Evolutionary conservation across 768 basidiomycete genomes (phyloP), one percentile per base, ranked within the genome.

Genomic region (Serendipita vermifera): DNA sequence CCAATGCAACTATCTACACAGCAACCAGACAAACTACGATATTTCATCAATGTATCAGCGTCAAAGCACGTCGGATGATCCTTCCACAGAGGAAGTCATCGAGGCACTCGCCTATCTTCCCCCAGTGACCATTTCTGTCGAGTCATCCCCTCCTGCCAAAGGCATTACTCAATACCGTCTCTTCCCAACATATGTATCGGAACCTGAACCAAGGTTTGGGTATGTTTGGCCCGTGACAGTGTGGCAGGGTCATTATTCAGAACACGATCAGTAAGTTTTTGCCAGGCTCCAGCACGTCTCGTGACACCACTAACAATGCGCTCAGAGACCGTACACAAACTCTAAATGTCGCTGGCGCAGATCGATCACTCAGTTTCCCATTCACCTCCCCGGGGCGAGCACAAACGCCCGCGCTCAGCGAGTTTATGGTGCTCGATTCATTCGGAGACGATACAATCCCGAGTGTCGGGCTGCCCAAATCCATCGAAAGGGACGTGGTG

Each of bases 1-100:
- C 46, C 46, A 15, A 17, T 51, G 46, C 46, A 51, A 51, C 27
- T 51, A 51, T 31, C n/a, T 51, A 7, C 46, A 51, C 46, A 31
- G 20, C n/a, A 51, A 51, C 22, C 46, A 51, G 46, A 51, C 20
- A 20, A 51, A 51, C 22, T 51, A 51, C 27, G 32, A 20, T 31
- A 51, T 51, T 15, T 51, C 46, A 1, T 15, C 24, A 26, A 51
- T 51, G 46, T 51, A 51, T 2, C 46, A 29, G 15, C 46, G 17
- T 29, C 46, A 51, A 31, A 20, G n/a, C 22, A 51, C 46, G 9
- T 51, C 22, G 22, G 46, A 51, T 31, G 32, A 51, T 7, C 46
- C 46, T 7, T 17, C 46, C 20, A 9, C 17, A 26, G 46, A 51
- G 46, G 46, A 51, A 51, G 9, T 51, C 22, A 31, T 31, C 17